Base-by-base conservation (phyloP, 2,329 filamentous ascomycete species). In the Neonectria ditissima region DNA sequence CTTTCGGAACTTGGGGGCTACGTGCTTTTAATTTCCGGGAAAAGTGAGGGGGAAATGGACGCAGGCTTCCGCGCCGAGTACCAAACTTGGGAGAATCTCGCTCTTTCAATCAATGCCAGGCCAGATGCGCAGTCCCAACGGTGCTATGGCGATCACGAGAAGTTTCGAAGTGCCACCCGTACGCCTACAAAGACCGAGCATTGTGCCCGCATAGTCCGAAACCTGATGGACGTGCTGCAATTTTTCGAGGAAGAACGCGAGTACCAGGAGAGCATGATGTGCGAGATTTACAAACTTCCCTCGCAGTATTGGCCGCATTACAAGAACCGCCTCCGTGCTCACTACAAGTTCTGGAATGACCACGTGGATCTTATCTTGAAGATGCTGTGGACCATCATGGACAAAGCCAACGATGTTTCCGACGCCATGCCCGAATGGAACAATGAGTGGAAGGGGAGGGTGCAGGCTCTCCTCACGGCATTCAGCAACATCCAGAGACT, bases 211-310 rank as follows among this genome's bases (percentile, higher is more conserved):
- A 47, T 75, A 13, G 11, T 64, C 9, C 45, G 54, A 10, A 67
- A n/a, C n/a, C 52, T 74, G 10, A 65, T 68, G 39, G 62, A 72
- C 11, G 44, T 74, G 16, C 20, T 54, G 5, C 16, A 28, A 10
- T 6, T 30, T 9, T 32, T 74, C 7, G 50, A 65, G 34, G 53
- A 59, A 20, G 73, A 75, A 55, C 56, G 66, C 24, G 45, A 50
- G 24, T 56, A 65, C 8, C 55, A 68, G 2, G 72, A 75, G 48
- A 66, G 54, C 45, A 62, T 71, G 53, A 45, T 74, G 6, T 70
- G 65, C 30, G 71, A 75, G 48, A 20, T 73, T 18, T 73, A 75
- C 22, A 53, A 66, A 13, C 45, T 66, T 16, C 62, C 68, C 3
- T 37, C 48, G 10, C 6, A 48, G 4, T 64, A 47, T 43, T 73